phyloP scores from a whole-genome alignment of 1,139 yeast genomes.

The Zygosaccharomyces sapae region DNA sequence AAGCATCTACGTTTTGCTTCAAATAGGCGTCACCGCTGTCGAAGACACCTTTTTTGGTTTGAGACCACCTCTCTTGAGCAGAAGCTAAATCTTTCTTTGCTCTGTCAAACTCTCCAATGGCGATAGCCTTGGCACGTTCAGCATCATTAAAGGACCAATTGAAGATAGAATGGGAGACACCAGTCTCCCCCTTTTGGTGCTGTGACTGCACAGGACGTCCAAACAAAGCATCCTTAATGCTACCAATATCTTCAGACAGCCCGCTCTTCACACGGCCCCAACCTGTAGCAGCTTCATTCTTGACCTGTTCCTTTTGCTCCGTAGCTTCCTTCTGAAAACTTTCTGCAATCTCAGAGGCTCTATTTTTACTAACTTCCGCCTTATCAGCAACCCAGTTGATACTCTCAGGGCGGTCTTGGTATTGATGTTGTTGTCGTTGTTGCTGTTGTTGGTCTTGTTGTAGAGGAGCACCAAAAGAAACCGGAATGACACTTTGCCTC shows the following conservation, averaged over 20 bases:
- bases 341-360: slow-evolving; percentile 15
- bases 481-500: slow-evolving; percentile 12
- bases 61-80: slow-evolving; percentile 18
- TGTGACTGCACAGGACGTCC: slow-evolving; percentile 3
- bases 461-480: not conserved
- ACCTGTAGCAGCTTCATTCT: slow-evolving; percentile 17
- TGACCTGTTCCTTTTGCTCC: slow-evolving; percentile 14
- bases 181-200: slow-evolving; percentile 5
- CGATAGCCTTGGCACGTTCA: slow-evolving; percentile 33
- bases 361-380: slow-evolving; percentile 14
- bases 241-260: slow-evolving; percentile 20
- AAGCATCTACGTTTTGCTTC: slow-evolving; percentile 24
- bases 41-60: slow-evolving; percentile 22
- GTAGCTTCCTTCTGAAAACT: slow-evolving; percentile 15
- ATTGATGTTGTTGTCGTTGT: slow-evolving; percentile 11
- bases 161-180: slow-evolving; percentile 28
- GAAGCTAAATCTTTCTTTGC: slow-evolving; percentile 28
- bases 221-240: slow-evolving; percentile 21
- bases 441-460: slow-evolving; percentile 6
- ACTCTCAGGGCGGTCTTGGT: slow-evolving; percentile 6
- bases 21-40: slow-evolving; percentile 21
- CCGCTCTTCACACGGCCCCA: slow-evolving; percentile 22
- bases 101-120: slow-evolving; percentile 31
- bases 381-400: slow-evolving; percentile 21
- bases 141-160: slow-evolving; percentile 34